Base-by-base conservation (phyloP, 2,329 filamentous ascomycete species). In the Botrytis deweyae region DNA sequence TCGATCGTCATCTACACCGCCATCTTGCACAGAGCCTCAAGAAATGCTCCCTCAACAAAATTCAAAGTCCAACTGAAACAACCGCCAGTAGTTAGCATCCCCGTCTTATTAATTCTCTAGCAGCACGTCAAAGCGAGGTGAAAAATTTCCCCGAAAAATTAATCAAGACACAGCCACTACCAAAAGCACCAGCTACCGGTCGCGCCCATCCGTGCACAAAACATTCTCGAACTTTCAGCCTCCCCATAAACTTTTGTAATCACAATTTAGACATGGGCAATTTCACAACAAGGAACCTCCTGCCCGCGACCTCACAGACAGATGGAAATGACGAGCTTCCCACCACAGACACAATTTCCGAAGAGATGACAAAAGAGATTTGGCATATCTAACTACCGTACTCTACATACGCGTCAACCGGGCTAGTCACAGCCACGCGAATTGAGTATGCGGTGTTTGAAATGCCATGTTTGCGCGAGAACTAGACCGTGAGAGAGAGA, bases 21-120 rank as follows among this genome's bases (percentile, higher is more conserved):
- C 66, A 68, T 68, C 49, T 58, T 68, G 66, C 66, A 68, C 36
- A 40, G 66, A 58, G 29, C 25, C 46, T 68, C 22, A n/a, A 67
- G 29, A 40, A 68, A 29, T 22, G 4, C 25, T 55, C 46, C 20
- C 36, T 22, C 33, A 29, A 68, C 46, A 29, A 29, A 40, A 68
- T 29, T 7, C 33, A 52, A 55, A 40, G 36, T 55, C 46, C 16
- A 68, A 25, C 22, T 55, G 65, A 55, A 68, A 55, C 65, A 40
- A 29, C 20, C 33, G 46, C 46, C 33, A 55, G 25, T 40, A 14
- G 52, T 29, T 68, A 68, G 36, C n/a, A 38, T 3, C 9, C 44
- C 33, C 29, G 33, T 38, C 33, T 36, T 38, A 68, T 36, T 38
- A 68, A 42, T 29, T 16, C 16, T 14, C 65, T 38, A 68, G 65